These are phyloP conservation scores for Cryptosporidium meleagridis DNA, from an alignment of 169 alveolate species.

Conservation along the genomic window DNA sequence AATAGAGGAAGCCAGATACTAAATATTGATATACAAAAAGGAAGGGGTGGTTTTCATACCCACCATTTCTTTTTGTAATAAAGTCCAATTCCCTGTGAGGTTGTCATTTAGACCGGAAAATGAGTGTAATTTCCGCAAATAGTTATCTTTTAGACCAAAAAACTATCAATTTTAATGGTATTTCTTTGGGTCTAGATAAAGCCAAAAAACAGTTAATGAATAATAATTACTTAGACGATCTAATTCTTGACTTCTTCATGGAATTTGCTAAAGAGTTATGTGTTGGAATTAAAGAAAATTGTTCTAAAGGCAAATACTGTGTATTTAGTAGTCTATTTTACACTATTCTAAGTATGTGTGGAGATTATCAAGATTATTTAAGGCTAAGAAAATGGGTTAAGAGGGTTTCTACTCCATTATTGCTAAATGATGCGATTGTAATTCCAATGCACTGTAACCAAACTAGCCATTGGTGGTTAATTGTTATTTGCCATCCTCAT, in stretches of 20 bases:
- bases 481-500: constrained; percentile 50
- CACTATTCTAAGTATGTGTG: constrained; percentile 34
- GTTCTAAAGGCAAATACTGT: constrained; percentile 1
- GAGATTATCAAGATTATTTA: constrained; percentile 41
- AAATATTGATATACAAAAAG: not conserved
- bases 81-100: not conserved
- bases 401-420: constrained; percentile 24
- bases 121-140: not conserved
- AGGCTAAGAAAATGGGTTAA: constrained; percentile 54
- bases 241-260: constrained; percentile 42
- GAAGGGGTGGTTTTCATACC: not conserved
- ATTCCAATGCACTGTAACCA: constrained; percentile 66
- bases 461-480: constrained; percentile 49
- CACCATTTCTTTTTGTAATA: not conserved
- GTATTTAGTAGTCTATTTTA: constrained; percentile 57
- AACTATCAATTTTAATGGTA: constrained; percentile 11
- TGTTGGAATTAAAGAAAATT: not conserved
- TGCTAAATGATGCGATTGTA: constrained; percentile 41
- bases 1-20: not conserved
- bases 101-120: not conserved
- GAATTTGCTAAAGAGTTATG: constrained; percentile 45
- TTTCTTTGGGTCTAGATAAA: constrained; percentile 3
- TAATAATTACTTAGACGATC: constrained; percentile 46
- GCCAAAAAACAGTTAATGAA: constrained; percentile 13
- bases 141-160: not conserved